Evolutionary conservation across 495 filamentous ascomycete species (phyloP), one percentile per base, ranked within the genome.

Genomic region (Podospora pseudoanserina): DNA sequence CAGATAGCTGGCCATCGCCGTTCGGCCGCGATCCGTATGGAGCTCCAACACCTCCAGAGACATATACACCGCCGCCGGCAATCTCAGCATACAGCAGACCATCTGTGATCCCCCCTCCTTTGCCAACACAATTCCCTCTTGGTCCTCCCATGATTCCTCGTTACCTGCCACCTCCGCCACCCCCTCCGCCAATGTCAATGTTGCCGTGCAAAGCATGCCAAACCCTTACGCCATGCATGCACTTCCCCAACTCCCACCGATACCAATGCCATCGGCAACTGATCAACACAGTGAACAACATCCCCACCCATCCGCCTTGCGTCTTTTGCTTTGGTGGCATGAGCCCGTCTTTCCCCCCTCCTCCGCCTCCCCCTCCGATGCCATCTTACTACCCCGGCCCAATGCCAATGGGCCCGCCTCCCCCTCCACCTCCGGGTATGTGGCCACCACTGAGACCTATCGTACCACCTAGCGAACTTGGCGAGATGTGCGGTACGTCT

Each of bases 41-140:
- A 5, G 20, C 59, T 18, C 68, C 68, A 9, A 67, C 65, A 13
- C 68, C 68, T 4, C 65, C 60, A 0, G 65, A 64, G n/a, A 64
- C 65, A 15, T 70, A 27, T 61, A 70, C 61, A 18, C 68, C 68
- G 3, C 68, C 68, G 1, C 68, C 68, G 2, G 59, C n/a, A 15
- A 63, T 70, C 5, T 69, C 67, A 2, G 63, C 58, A 4, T 69
- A 70, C 60, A 18, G 53, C n/a, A 44, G 68, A 23, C 68, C 64
- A 61, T 61, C 13, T 9, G 26, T 61, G 23, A 26, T 30, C 23
- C 59, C 59, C 7, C 56, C 57, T 11, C 27, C 34, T 20, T 3
- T 49, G 39, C 39, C 39, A 13, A 49, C 5, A 13, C 39, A 49
- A 11, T 49, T 49, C 39, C 39, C 39, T 49, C 39, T 13, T 16